Base-by-base conservation (phyloP, 768 basidiomycete genomes). In the Mycena pura region DNA sequence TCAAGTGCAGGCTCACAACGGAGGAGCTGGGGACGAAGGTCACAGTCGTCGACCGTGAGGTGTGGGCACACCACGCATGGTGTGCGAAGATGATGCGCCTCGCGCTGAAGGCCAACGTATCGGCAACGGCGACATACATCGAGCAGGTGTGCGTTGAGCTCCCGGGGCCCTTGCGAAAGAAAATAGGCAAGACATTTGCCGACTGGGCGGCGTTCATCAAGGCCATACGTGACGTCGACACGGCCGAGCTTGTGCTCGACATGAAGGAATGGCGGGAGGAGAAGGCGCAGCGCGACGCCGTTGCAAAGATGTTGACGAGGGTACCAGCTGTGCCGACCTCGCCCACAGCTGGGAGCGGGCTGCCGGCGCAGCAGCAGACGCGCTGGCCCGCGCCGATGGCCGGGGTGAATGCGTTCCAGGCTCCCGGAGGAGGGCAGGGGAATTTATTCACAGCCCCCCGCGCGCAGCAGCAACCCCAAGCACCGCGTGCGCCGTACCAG, bases 31-130 rank as follows among this genome's bases (percentile, higher is more conserved):
- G 51, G 3, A 53, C 39, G 11, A 53, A 53, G 14, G 22, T 22
- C 25, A 53, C 28, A 28, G 28, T 53, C 25, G 39, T 29, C 13
- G 51, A 41, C 40, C 39, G 36, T 28, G 40, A 53, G 8, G 51
- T 53, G 25, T 53, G 51, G 51, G 27, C 51, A 19, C 51, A 53
- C 29, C 27, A 29, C 11, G 51, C 40, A 15, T 53, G 51, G 51
- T 39, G 31, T 3, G 31, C 41, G 28, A 53, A 53, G 40, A 53
- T 53, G 51, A 27, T 41, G 17, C 28, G 40, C 21, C 51, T 53
- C 17, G 51, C 51, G 6, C 10, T 21, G 19, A 41, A 41, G 19
- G 51, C 51, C 2, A 29, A 29, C 19, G 51, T 53, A 10, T 19
- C 51, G 10, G 17, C 0, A 15, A 41, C 39, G 13, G 31, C 51